Conservation (phyloP, 148 eudicot genomes). For the Cornus controversa region DNA sequence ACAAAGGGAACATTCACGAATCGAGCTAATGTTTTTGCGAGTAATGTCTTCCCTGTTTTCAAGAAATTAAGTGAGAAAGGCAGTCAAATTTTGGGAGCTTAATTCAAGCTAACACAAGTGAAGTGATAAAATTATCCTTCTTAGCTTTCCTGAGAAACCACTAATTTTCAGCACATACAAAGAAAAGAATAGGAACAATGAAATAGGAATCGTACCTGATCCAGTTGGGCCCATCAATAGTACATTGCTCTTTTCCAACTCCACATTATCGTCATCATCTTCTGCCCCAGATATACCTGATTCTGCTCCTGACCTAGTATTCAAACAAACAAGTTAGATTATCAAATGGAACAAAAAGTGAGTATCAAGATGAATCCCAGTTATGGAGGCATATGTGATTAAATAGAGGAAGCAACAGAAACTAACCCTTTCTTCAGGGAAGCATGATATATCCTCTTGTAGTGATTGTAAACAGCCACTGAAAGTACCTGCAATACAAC, state of each 20-base stretch:
- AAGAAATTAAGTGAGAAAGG: conserved; percentile 15
- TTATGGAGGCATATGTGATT: neutral
- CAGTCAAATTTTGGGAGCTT: conserved; percentile 2
- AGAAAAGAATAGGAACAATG: conserved; percentile 5
- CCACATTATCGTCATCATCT: conserved; percentile 72
- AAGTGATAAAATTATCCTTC: neutral
- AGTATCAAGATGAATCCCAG: neutral
- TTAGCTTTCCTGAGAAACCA: neutral
- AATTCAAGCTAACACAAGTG: neutral
- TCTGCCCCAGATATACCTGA: conserved; percentile 28
- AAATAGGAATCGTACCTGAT: conserved; percentile 47
- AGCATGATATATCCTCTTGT: conserved; percentile 74
- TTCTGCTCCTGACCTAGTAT: conserved; percentile 68
- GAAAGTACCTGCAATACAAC: conserved; percentile 68
- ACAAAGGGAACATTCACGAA: conserved; percentile 90
- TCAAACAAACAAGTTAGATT: conserved; percentile 15
- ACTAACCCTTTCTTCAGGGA: conserved; percentile 67
- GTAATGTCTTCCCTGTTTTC: conserved; percentile 84
- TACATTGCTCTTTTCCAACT: conserved; percentile 88
- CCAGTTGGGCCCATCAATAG: conserved; percentile 97
- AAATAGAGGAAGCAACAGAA: neutral
- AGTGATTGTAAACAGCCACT: conserved; percentile 90
- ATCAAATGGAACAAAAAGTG: neutral
- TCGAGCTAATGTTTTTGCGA: conserved; percentile 92
- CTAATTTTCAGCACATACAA: neutral